Evolutionary conservation across 306 rosid species (phyloP), one percentile per base, ranked within the genome.

Genomic region (Dalbergia cochinchinensis): DNA sequence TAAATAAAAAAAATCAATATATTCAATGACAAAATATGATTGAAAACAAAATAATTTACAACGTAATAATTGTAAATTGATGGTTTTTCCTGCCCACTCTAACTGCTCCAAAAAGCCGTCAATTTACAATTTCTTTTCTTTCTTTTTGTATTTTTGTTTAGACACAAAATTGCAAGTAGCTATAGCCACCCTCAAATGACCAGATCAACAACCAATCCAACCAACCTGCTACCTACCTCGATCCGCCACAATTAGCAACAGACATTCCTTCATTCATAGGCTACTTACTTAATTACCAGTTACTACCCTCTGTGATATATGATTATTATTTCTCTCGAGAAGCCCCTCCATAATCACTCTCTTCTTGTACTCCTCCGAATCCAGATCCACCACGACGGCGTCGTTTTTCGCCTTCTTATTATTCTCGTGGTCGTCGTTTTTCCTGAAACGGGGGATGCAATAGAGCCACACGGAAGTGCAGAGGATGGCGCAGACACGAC

Each of bases 381-480:
- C 87, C 60, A 85, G 39, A 72, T 83, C 81, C 65, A 80, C 66
- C 13, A 4, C 7, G n/a, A 77, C 66, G n/a, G 5, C 41, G n/a
- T 67, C 64, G 4, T 41, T 63, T 18, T 41, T 26, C 15, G 19
- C 44, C 4, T 14, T 11, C 26, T 65, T 59, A 0, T 65, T 59
- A 0, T 13, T 22, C 26, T 7, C 12, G 63, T 68, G 74, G 65
- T 66, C 16, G 22, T 2, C 35, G 0, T 10, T 37, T 7, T n/a
- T 71, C n/a, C 26, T 78, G 1, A 89, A 63, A 48, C 84, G 86
- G 4, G 95, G 90, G 19, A 82, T 37, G n/a, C 80, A 78, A 47
- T 89, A 92, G 4, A 89, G 54, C 95, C 93, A 92, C 9, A 87
- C 90, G 10, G 90, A 86, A 69, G 95, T 92, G 64, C 90, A 89